Conservation (phyloP, 2,329 filamentous ascomycete genomes). For the Paracorniculantispora psalliotae region DNA sequence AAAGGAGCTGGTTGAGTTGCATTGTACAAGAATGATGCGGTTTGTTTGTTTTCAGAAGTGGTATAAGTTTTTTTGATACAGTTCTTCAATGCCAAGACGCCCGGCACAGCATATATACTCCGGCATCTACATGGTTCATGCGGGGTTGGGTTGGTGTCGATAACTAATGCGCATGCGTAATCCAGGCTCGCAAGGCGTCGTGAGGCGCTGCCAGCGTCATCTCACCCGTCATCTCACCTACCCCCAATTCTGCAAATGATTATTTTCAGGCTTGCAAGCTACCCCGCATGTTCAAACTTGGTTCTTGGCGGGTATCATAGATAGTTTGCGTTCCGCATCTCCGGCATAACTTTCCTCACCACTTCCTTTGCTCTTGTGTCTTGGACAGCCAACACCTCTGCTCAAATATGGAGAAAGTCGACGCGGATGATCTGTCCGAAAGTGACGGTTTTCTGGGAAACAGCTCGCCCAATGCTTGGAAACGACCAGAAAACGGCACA, state of each 20-base stretch:
- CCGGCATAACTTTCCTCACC: too few relatives aligned
- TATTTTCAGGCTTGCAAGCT: too few relatives aligned
- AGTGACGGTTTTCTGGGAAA: not conserved
- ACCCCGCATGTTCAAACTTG: too few relatives aligned
- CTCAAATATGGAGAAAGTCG: not conserved
- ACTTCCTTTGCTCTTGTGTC: too few relatives aligned
- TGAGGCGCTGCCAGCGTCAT: not conserved
- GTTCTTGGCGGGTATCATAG: too few relatives aligned
- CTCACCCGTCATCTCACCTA: conserved; percentile 7
- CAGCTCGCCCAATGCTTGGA: not conserved
- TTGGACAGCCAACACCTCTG: too few relatives aligned
- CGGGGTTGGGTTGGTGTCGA: not conserved
- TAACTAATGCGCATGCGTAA: not conserved
- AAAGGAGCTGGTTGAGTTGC: not conserved
- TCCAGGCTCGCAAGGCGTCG: not conserved
- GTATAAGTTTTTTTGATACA: too few relatives aligned
- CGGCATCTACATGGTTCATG: not conserved
- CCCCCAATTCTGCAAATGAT: too few relatives aligned
- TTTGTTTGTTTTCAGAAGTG: not conserved
- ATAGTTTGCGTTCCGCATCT: too few relatives aligned
- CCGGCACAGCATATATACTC: not conserved
- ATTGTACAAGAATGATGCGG: not conserved
- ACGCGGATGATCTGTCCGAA: not conserved
- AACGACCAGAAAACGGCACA: not conserved
- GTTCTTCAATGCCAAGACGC: not conserved